A percentile compares a stretch with the other conserved stretches of the same genome.
Conservation (phyloP, 306 rosid genomes). For the Oemleria cerasiformis region DNA sequence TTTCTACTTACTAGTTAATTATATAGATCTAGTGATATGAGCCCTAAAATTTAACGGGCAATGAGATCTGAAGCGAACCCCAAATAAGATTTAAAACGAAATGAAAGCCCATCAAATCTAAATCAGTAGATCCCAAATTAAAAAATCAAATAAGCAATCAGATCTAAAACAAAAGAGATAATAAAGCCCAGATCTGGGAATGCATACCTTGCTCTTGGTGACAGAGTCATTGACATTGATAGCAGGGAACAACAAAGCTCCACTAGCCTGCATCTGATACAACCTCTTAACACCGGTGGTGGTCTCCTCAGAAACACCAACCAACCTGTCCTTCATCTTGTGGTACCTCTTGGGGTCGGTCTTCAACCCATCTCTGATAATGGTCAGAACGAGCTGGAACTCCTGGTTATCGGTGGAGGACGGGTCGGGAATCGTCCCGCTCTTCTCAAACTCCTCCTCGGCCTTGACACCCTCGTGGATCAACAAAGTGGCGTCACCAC, state of each 20-base stretch:
- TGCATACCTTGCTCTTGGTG: constrained; percentile 89
- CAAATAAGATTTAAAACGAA: background rate
- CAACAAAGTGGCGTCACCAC: constrained; percentile 73
- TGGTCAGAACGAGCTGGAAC: constrained; percentile 72
- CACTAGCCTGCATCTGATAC: constrained; percentile 85
- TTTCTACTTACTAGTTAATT: background rate
- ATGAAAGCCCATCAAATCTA: constrained; percentile 4
- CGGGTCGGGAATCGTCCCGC: constrained; percentile 64
- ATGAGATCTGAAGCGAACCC: constrained; percentile 8
- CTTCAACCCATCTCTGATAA: constrained; percentile 74
- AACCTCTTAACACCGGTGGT: constrained; percentile 99
- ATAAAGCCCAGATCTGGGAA: background rate
- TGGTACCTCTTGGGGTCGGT: constrained; percentile 80
- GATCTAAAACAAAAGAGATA: constrained; percentile 1
- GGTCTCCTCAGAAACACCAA: constrained; percentile 94
- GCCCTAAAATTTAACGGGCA: background rate
- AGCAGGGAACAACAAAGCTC: constrained; percentile 80
- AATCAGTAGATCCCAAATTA: background rate
- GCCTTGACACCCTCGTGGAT: constrained; percentile 98
- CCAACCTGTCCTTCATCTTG: constrained; percentile 83
- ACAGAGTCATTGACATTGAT: constrained; percentile 95
- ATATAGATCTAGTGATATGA: background rate
- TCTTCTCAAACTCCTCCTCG: constrained; percentile 57
- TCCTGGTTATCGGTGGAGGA: constrained; percentile 69
- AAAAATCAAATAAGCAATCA: background rate